Percentiles rank a stretch among this genome's conserved stretches.
These are phyloP conservation scores for Yarrowia galli DNA, from an alignment of 1,139 yeast species.

Conservation along the genomic window DNA sequence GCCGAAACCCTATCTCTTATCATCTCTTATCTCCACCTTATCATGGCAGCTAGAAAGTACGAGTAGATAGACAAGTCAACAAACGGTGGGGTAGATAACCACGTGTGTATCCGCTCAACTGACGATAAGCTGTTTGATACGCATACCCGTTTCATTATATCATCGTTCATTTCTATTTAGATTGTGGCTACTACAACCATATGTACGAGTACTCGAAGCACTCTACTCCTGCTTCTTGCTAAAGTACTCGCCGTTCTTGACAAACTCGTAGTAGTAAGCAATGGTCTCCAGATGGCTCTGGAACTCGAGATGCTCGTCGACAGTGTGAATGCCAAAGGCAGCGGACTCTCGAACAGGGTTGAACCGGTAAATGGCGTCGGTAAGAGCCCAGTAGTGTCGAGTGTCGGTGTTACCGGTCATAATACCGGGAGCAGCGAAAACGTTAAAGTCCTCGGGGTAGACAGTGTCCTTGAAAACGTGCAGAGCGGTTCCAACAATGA, in stretches of 20 bases:
- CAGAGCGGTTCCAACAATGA: constrained; percentile 64
- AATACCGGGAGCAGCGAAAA: constrained; percentile 67
- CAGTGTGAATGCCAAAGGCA: constrained; percentile 57
- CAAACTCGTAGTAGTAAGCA: constrained; percentile 65
- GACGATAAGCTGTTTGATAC: neutral
- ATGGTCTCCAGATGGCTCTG: constrained; percentile 64
- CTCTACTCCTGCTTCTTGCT: neutral
- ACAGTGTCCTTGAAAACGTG: constrained; percentile 62
- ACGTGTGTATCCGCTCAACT: neutral
- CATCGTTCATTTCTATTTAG: neutral
- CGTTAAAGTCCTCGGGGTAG: constrained; percentile 44
- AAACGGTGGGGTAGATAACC: constrained; percentile 19
- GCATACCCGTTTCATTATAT: neutral
- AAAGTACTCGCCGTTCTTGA: constrained; percentile 50
- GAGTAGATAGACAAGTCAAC: constrained; percentile 1
- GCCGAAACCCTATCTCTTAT: constrained; percentile 16
- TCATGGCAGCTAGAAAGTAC: neutral
- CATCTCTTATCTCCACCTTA: constrained; percentile 16
- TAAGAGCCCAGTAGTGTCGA: constrained; percentile 73
- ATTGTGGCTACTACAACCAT: too few relatives aligned
- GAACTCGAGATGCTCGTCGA: constrained; percentile 63
- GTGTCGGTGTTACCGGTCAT: constrained; percentile 90
- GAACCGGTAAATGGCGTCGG: constrained; percentile 76
- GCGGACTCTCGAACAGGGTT: constrained; percentile 52
- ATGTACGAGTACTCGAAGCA: neutral